Conservation (phyloP, 805 yeast genomes). For the Candida golubevii region DNA sequence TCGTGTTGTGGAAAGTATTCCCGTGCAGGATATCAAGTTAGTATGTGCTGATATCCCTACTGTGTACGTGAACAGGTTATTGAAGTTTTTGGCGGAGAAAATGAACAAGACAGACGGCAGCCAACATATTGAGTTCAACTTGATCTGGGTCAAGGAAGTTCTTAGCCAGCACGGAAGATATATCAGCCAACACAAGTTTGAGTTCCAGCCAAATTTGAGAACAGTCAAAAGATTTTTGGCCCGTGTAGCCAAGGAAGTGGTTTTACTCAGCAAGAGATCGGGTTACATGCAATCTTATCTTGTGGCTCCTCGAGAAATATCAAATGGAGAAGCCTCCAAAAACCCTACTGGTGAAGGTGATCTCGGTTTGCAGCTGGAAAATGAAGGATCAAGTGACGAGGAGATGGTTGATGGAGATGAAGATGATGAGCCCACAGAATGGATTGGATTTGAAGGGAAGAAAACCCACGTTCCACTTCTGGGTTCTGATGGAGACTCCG, state of each 20-base stretch:
- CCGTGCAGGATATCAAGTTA: conserved; percentile 63
- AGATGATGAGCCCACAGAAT: conserved; percentile 10
- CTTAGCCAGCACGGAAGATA: conserved; percentile 73
- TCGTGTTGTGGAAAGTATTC: conserved; percentile 68
- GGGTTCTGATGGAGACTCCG: conserved; percentile 8
- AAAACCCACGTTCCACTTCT: conserved; percentile 6
- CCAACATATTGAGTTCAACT: conserved; percentile 78
- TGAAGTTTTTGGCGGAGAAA: conserved; percentile 61
- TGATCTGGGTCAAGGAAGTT: conserved; percentile 73
- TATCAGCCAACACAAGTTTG: conserved; percentile 57
- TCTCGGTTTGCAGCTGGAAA: conserved; percentile 4
- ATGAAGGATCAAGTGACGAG: conserved; percentile 5
- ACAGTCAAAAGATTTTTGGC: conserved; percentile 72
- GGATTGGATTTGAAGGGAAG: conserved; percentile 15
- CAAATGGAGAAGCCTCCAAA: background rate
- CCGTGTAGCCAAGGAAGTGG: conserved; percentile 71
- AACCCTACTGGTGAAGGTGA: conserved; percentile 9
- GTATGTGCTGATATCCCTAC: conserved; percentile 68
- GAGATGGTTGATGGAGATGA: conserved; percentile 8
- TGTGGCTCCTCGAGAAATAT: conserved; percentile 10
- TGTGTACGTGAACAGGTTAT: conserved; percentile 65
- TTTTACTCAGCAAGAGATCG: conserved; percentile 48
- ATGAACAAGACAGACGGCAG: conserved; percentile 52
- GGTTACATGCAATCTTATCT: conserved; percentile 54
- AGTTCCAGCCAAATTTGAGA: conserved; percentile 61